Conservation (phyloP, 163 green algal species). For the Scenedesmus sp. region DNA sequence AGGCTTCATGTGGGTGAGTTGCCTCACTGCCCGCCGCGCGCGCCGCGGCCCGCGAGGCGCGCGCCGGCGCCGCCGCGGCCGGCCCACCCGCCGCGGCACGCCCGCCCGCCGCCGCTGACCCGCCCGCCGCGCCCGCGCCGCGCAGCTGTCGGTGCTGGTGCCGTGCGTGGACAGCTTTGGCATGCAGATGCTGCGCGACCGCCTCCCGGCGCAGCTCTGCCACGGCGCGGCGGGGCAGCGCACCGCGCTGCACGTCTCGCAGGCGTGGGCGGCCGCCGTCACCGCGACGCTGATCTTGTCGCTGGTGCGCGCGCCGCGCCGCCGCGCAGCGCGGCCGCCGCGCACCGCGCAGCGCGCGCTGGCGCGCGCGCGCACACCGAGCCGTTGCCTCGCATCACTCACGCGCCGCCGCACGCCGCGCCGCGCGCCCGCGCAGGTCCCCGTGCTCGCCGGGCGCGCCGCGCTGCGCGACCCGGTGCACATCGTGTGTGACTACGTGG, state of each 20-base stretch:
- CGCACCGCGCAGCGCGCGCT: neutral
- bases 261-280: slow-evolving; percentile 15
- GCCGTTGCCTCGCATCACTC: neutral
- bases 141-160: slow-evolving; percentile 25
- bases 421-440: neutral
- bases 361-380: too few relatives aligned
- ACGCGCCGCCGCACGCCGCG: neutral
- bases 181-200: slow-evolving; percentile 7
- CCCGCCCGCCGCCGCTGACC: neutral
- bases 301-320: slow-evolving; percentile 5
- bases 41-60: neutral
- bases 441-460: neutral
- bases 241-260: slow-evolving; percentile 10
- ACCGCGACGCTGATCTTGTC: neutral
- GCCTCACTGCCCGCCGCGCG: neutral
- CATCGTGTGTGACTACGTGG: slow-evolving; percentile 30
- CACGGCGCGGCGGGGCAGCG: neutral
- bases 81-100: neutral
- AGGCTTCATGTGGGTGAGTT: slow-evolving; percentile 42
- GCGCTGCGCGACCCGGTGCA: neutral
- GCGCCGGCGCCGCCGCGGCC: neutral
- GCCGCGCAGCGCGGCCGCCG: neutral
- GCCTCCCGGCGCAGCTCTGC: slow-evolving; percentile 7
- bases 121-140: neutral
- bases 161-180: slow-evolving; percentile 26